A percentile compares a stretch with the other conserved stretches of the same genome.
Conservation (phyloP, 1,139 yeast species). For the Saccharomyces uvarum region DNA sequence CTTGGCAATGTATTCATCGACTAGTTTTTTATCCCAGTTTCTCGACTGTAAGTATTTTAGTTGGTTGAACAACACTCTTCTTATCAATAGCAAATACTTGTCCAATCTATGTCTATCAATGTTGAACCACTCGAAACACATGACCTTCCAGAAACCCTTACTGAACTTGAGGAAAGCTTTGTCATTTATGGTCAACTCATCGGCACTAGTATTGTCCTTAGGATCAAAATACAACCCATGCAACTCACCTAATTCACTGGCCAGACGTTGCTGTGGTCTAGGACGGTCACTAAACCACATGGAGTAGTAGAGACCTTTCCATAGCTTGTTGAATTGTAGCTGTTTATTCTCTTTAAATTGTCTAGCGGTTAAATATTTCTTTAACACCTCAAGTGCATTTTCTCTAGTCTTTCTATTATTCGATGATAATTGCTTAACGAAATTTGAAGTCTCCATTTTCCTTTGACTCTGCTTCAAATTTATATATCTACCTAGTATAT, state of each 20-base stretch:
- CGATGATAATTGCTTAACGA: conserved; percentile 79
- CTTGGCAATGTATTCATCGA: conserved; percentile 38
- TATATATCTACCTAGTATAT: background rate
- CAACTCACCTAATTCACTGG: conserved; percentile 62
- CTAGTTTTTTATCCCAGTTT: conserved; percentile 49
- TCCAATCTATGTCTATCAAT: conserved; percentile 85
- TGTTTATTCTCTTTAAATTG: conserved; percentile 36
- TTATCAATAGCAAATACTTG: conserved; percentile 71
- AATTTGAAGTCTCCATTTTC: conserved; percentile 37
- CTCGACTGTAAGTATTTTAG: conserved; percentile 48
- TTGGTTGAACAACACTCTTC: conserved; percentile 66
- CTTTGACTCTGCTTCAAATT: background rate
- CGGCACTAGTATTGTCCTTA: conserved; percentile 11
- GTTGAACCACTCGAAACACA: conserved; percentile 74
- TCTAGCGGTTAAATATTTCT: conserved; percentile 45
- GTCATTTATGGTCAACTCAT: conserved; percentile 33
- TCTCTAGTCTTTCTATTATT: conserved; percentile 50
- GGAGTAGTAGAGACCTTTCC: conserved; percentile 88
- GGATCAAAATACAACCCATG: conserved; percentile 31
- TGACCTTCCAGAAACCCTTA: conserved; percentile 74
- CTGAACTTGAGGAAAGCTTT: conserved; percentile 41
- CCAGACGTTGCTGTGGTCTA: conserved; percentile 79
- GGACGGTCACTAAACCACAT: conserved; percentile 98
- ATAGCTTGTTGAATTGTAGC: conserved; percentile 67
- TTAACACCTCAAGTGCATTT: conserved; percentile 62